Evolutionary conservation across 331 rosid genomes (phyloP).

Genomic region (Arachis monticola): DNA sequence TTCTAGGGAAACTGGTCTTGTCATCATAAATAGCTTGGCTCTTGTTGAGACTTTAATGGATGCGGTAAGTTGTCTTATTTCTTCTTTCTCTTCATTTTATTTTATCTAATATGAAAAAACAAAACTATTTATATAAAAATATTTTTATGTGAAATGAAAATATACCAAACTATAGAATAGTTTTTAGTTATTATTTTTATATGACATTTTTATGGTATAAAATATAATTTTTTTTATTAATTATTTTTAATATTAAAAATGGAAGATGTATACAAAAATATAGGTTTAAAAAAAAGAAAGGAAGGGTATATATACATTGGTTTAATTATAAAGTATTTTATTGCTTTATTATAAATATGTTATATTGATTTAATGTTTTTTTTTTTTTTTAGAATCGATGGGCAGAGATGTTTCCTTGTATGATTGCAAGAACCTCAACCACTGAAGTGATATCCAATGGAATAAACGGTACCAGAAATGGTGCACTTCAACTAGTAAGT

Average conservation of each 20-base stretch:
- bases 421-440: slow-evolving; percentile 82
- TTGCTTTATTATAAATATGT: slow-evolving; percentile 21
- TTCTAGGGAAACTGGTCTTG: slow-evolving; percentile 86
- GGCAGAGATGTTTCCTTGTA: slow-evolving; percentile 93
- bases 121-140: too few relatives aligned
- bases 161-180: too few relatives aligned
- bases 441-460: slow-evolving; percentile 86
- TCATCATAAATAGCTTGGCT: slow-evolving; percentile 88
- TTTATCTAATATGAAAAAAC: too few relatives aligned
- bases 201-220: too few relatives aligned
- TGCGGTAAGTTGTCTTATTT: slow-evolving; percentile 50
- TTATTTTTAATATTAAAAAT: too few relatives aligned
- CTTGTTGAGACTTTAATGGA: slow-evolving; percentile 96
- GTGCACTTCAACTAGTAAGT: slow-evolving; percentile 86
- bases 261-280: too few relatives aligned
- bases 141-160: too few relatives aligned
- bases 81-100: too few relatives aligned
- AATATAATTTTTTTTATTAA: too few relatives aligned
- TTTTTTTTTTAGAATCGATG: slow-evolving; percentile 66
- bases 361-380: slow-evolving; percentile 17
- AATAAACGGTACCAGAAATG: slow-evolving; percentile 89
- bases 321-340: background rate
- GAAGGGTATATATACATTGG: background rate
- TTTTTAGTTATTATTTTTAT: too few relatives aligned
- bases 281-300: too few relatives aligned